Base-by-base conservation (phyloP, 2,329 filamentous ascomycete genomes). In the Sarocladium oryzae region DNA sequence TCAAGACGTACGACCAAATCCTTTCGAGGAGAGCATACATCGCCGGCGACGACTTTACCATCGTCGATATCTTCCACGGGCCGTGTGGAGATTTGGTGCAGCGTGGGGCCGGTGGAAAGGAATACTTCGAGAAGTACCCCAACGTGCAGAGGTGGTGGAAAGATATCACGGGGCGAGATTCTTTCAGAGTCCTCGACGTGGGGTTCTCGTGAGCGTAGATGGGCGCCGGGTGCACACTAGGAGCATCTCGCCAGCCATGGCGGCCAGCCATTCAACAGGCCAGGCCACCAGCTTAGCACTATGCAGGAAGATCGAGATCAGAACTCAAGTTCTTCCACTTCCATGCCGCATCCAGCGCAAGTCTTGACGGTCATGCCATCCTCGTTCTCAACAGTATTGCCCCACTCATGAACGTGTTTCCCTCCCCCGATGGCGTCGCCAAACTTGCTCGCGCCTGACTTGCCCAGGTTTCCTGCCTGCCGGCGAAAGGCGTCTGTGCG, bases 341-440 rank as follows among this genome's bases (percentile, higher is more conserved):
- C 86, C 79, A 88, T 88, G 2, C 85, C 84, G 65, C 89, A 92
- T 18, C 79, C 78, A 41, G 81, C 73, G 69, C 89, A 92, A 1
- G 78, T 89, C 77, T 95, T 96, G 51, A 89, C 82, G 36, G 80
- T 88, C 74, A 87, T 81, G 0, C 90, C 92, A 13, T 81, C 77
- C 58, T 79, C 79, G 56, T 82, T 82, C 67, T 85, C 82, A 7
- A 92, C 78, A 30, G 82, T 73, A 53, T 84, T 75, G 0, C 82
- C 85, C 79, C 93, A 99, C 65, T 95, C 87, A 71, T 99, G 93
- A 50, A 90, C 85, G 74, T 99, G 93, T 61, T 81, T 86, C 2
- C 78, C 77, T 5, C 77, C 77, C 4, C 78, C 81, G 21, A 96
- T 76, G 49, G 78, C 77, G 66, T 96, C 89, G 0, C 92, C 90